Evolutionary conservation across 805 yeast genomes (phyloP), one percentile per base, ranked within the genome.

Genomic region (Teunomyces aglyptinius): DNA sequence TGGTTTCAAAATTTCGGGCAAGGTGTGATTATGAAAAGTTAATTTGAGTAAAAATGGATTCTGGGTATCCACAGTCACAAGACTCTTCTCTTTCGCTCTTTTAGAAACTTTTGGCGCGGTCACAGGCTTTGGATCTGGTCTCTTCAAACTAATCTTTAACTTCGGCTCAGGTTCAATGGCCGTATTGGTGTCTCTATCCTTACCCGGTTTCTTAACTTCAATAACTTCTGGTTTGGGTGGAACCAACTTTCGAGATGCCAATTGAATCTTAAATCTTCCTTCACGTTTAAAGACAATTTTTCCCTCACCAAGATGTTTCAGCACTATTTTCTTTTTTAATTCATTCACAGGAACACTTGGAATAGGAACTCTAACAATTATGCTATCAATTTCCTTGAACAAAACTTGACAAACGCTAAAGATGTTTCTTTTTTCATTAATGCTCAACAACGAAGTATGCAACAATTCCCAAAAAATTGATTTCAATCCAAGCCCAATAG

Each of bases 351-450:
- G 68, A 44, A 81, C 82, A 53, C 82, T 76, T 2, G 97, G 97
- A 11, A 82, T 66, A 5, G 81, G 77, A 18, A 90, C 66, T 3
- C 68, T 76, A 1, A 89, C 89, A n/a, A 77, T 58, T 38, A 83
- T 75, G 2, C 80, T 72, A 51, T 86, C 83, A 26, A 69, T 65
- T 5, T 90, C 79, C 33, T 77, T 77, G 55, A 81, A 87, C 22
- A 92, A 64, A 6, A 92, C 76, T 35, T 81, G 80, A 44, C 87
- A 72, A 3, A 88, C 57, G 48, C 82, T 86, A 53, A 86, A 83
- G 6, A 92, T 57, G 29, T 75, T 63, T 47, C 91, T 74, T 52
- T 83, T 80, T 28, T 82, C 83, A 35, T 77, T 67, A 1, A 88
- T 65, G 10, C 86, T 76, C 15, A 84, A 49, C 20, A 83, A 61